A percentile compares a stretch with the other conserved stretches of the same genome.
Conservation (phyloP, 108 stramenopile genomes). For the Epithemia pelagica region DNA sequence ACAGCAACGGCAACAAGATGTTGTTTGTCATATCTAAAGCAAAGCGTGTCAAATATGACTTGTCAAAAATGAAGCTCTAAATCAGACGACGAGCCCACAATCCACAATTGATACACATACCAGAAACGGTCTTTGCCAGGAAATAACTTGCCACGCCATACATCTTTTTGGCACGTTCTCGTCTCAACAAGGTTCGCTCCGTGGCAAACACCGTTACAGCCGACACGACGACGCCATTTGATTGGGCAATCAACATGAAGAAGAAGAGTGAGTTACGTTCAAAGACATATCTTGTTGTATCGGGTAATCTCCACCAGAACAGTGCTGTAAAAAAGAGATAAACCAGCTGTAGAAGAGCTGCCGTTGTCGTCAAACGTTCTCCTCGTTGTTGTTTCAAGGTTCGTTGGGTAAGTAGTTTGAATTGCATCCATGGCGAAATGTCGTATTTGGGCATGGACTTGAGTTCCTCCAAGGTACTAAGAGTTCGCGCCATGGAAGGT, state of each 20-base stretch:
- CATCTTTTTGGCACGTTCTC: conserved; percentile 79
- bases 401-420: conserved; percentile 40
- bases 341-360: conserved; percentile 33
- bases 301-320: conserved; percentile 59
- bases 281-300: conserved; percentile 48
- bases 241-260: conserved; percentile 69
- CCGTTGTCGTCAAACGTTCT: conserved; percentile 47
- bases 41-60: too few species aligned
- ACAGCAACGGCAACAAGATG: conserved; percentile 44
- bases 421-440: conserved; percentile 37
- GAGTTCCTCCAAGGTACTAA: conserved; percentile 42
- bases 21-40: conserved; percentile 40
- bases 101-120: conserved; percentile 5
- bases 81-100: neutral
- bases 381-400: conserved; percentile 64
- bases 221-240: conserved; percentile 44
- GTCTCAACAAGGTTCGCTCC: conserved; percentile 51
- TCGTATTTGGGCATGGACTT: conserved; percentile 41
- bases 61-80: neutral
- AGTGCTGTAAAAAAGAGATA: conserved; percentile 49
- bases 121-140: conserved; percentile 62
- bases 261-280: conserved; percentile 65
- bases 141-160: conserved; percentile 75
- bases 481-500: conserved; percentile 6
- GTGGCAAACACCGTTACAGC: conserved; percentile 49